phyloP scores from a whole-genome alignment of 345 rosid genomes.

The Salix exigua region DNA sequence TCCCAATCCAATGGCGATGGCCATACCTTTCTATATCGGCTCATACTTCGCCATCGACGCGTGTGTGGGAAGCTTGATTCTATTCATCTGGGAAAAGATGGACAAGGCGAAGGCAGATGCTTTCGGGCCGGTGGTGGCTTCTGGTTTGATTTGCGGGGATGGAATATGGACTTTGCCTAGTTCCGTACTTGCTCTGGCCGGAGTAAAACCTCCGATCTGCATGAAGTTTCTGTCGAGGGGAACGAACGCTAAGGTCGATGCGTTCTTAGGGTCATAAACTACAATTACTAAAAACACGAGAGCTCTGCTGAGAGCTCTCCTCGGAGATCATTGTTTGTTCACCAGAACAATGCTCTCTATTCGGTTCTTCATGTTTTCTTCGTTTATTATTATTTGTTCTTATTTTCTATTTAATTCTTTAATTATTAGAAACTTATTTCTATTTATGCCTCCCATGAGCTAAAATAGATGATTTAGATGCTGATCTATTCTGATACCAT shows the following conservation, averaged over 20 bases:
- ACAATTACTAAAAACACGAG: too few relatives aligned
- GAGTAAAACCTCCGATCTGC: conserved; percentile 42
- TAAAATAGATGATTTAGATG: too few relatives aligned
- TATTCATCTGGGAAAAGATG: conserved; percentile 30
- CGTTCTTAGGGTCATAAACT: background rate
- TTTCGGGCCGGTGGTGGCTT: conserved; percentile 34
- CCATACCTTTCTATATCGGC: conserved; percentile 39
- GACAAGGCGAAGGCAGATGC: conserved; percentile 27
- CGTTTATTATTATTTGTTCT: background rate
- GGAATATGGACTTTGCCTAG: background rate
- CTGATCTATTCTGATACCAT: too few relatives aligned
- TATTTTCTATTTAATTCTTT: conserved; percentile 21
- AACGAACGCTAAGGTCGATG: conserved; percentile 4
- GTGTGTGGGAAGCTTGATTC: conserved; percentile 36
- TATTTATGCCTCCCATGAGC: too few relatives aligned
- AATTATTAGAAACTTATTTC: too few relatives aligned
- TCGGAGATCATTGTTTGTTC: too few relatives aligned
- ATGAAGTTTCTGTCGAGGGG: conserved; percentile 34
- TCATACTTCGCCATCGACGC: conserved; percentile 45
- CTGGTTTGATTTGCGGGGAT: conserved; percentile 30
- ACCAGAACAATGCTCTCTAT: too few relatives aligned
- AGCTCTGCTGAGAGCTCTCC: too few relatives aligned
- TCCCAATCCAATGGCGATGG: conserved; percentile 49
- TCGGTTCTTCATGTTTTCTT: too few relatives aligned
- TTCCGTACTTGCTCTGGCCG: conserved; percentile 29